phyloP scores from a whole-genome alignment of 257 asterid species.

The Gardenia jasminoides region DNA sequence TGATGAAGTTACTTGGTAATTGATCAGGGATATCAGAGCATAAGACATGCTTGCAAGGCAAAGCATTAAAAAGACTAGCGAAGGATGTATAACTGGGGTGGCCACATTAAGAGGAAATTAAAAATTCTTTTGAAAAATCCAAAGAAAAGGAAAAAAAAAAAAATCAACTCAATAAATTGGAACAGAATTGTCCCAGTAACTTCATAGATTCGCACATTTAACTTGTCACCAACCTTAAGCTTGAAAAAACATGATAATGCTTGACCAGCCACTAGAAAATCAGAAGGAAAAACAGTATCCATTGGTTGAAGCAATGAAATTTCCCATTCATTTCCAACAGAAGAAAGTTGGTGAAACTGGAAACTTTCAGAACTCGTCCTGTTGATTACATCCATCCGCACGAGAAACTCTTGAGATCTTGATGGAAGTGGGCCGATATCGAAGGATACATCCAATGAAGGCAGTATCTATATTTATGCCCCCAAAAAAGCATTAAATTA shows the following conservation, averaged over 20 bases:
- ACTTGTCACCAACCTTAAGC: slow-evolving; percentile 68
- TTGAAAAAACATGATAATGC: slow-evolving; percentile 83
- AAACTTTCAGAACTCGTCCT: slow-evolving; percentile 73
- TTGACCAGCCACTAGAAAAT: slow-evolving; percentile 74
- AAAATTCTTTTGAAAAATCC: neutral
- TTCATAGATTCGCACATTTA: neutral
- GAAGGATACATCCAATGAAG: slow-evolving; percentile 81
- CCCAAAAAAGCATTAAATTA: slow-evolving; percentile 2
- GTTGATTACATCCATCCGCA: slow-evolving; percentile 84
- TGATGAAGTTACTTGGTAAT: neutral
- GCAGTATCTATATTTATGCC: slow-evolving; percentile 55
- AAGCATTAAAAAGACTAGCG: neutral
- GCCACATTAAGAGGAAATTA: neutral
- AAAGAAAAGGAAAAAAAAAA: neutral
- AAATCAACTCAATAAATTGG: no score
- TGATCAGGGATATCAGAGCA: neutral
- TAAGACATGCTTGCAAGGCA: neutral
- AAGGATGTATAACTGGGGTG: neutral
- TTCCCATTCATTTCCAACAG: slow-evolving; percentile 85
- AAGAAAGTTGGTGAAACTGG: slow-evolving; percentile 84
- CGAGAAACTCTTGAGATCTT: slow-evolving; percentile 75
- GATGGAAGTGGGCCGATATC: slow-evolving; percentile 76
- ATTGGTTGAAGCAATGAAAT: slow-evolving; percentile 68
- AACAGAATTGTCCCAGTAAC: neutral
- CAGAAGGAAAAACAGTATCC: slow-evolving; percentile 50